Evolutionary conservation across 164 flowering plant species (phyloP), one percentile per base, ranked within the genome.

Genomic region (Umbilicus rupestris): DNA sequence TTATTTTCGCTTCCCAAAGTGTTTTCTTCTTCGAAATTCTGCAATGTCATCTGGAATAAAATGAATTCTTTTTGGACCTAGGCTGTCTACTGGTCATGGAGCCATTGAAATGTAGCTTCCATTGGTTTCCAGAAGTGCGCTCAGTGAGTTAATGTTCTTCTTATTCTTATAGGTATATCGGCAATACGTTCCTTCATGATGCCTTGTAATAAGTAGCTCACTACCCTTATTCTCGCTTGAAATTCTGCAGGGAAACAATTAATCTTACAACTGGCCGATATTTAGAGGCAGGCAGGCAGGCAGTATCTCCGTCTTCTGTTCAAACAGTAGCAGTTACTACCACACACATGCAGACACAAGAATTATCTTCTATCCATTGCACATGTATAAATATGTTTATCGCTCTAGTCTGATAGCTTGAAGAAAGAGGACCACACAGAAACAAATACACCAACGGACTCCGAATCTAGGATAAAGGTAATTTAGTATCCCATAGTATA

Each of bases 71-170:
- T 28, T 24, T 28, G 14, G 15, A 62, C 72, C 64, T 83, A 88
- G 94, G 81, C 82, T 86, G 70, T 76, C 91, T 35, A 79, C 88
- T 14, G 80, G 81, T 41, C 86, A 81, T 68, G 90, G 90, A 59
- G 80, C 90, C 66, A 78, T 87, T 42, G 87, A 83, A 64, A 79
- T 89, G 90, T 84, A 76, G 78, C 63, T 45, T 15, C 70, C 75
- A 46, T 68, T 0, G 71, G 77, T 11, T 76, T 74, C 31, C 85
- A 79, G 65, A 86, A 35, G 16, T 15, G 87, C 63, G 77, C 86
- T 31, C 20, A n/a, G 12, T 44, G 29, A 73, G 72, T 17, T 70
- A 66, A 12, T 66, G 76, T 39, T 74, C 73, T 42, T 72, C 70
- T n/a, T n/a, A n/a, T n/a, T n/a, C n/a, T n/a, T n/a, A 41, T 75